Evolutionary conservation across 208 protist genomes (phyloP), one percentile per base, ranked within the genome.

Genomic region (Acanthamoeba culbertsoni): DNA sequence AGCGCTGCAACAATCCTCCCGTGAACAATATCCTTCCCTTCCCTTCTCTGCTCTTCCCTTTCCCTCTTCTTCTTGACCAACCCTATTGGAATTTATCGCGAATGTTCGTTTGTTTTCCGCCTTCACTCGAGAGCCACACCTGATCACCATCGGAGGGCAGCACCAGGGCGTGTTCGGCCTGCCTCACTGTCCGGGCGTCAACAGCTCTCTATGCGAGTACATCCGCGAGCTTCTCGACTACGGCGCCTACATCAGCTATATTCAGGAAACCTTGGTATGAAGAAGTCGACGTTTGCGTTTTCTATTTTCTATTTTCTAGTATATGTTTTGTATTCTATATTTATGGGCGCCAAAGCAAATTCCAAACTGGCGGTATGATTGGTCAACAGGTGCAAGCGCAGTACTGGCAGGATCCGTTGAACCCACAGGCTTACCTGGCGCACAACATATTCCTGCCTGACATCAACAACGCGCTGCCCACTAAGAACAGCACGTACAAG

Each of bases 381-480:
- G 68, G 94, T 94, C 43, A 35, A 23, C 16, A n/a, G 68, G 23
- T 82, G 18, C 63, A 90, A 55, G 93, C 93, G 18, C 51, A 96
- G 75, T 96, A 96, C 77, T 96, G 94, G 94, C 63, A 95, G 59
- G 89, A 95, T 51, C 95, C 96, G 62, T 53, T 65, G 0, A 40
- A 95, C 26, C 31, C 88, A 4, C 45, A 95, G 6, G 33, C 46
- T 37, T 97, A 96, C 65, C 33, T 96, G 1, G 8, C 77, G 10
- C 37, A 42, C 31, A 94, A 91, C 40, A 40, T 63, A 2, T 97
- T 95, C 53, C 94, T 97, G 53, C 91, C 96, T 23, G 96, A 96
- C 75, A 94, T 97, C 20, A 97, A 97, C 48, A 97, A 97, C 75
- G 94, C 94, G 45, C 48, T 53, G 45, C 46, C 46, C 45, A 33